Evolutionary conservation across 805 yeast genomes (phyloP).

Genomic region (Geotrichum ghanense): DNA sequence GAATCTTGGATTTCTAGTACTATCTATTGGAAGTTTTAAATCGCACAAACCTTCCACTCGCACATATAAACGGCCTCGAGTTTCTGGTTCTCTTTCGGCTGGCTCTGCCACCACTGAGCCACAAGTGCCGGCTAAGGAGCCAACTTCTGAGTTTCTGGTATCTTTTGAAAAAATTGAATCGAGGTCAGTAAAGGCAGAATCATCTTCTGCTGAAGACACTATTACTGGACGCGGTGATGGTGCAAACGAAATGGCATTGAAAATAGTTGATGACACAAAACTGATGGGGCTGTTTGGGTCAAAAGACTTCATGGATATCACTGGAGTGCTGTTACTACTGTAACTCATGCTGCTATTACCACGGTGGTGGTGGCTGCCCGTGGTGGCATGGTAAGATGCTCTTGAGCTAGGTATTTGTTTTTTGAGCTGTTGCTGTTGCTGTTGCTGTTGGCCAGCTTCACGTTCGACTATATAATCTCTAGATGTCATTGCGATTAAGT

Average conservation of each 20-base stretch:
- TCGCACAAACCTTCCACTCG: conserved; percentile 16
- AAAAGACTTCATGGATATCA: conserved; percentile 1
- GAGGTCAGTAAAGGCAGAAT: conserved; percentile 9
- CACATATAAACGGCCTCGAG: conserved; percentile 17
- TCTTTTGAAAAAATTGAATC: conserved; percentile 1
- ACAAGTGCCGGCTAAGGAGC: no score
- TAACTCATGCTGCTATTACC: no score
- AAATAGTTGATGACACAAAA: conserved; percentile 6
- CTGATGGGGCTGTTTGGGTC: background rate
- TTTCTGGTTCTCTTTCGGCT: conserved; percentile 13
- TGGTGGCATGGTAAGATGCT: no score
- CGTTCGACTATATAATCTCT: no score
- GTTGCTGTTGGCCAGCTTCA: no score
- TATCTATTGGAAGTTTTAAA: conserved; percentile 33
- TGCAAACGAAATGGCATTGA: conserved; percentile 4
- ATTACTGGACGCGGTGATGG: background rate
- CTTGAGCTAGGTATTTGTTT: no score
- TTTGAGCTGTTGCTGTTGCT: no score
- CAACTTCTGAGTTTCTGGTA: background rate
- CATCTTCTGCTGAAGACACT: conserved; percentile 3
- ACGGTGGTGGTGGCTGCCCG: no score
- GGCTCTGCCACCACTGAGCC: no score
- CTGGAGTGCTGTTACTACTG: background rate
- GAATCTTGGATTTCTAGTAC: conserved; percentile 34
- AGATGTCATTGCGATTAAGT: no score